A percentile compares a stretch with the other conserved stretches of the same genome.
These are phyloP conservation scores for Diplogelasinospora grovesii DNA, from an alignment of 495 filamentous ascomycete species.

Conservation along the genomic window DNA sequence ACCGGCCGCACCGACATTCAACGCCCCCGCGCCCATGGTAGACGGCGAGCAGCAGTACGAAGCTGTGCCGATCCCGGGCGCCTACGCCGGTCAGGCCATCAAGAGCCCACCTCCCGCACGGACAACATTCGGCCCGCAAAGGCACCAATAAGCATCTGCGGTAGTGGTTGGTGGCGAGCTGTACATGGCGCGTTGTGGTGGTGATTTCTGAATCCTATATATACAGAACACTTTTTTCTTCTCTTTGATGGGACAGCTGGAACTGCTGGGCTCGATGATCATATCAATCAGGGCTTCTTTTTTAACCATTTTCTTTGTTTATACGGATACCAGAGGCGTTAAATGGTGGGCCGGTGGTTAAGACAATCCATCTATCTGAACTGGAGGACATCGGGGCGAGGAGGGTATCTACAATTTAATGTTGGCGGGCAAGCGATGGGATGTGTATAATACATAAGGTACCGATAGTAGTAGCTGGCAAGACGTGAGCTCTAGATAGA, in stretches of 20 bases:
- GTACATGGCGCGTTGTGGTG: background rate
- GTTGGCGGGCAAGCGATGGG: background rate
- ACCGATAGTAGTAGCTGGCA: too few species aligned
- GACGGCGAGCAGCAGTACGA: slow-evolving; percentile 62
- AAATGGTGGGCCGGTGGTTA: background rate
- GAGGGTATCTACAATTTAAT: slow-evolving; percentile 11
- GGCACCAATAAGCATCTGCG: slow-evolving; percentile 11
- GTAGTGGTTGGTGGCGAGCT: background rate
- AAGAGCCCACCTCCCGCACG: slow-evolving; percentile 38
- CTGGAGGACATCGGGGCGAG: background rate
- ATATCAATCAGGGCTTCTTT: slow-evolving; percentile 10
- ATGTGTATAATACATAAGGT: slow-evolving; percentile 5
- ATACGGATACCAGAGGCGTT: slow-evolving; percentile 25
- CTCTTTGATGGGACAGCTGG: slow-evolving; percentile 20
- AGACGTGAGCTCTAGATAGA: too few species aligned
- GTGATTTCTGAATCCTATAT: slow-evolving; percentile 7
- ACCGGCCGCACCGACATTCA: slow-evolving; percentile 17
- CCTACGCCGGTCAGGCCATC: slow-evolving; percentile 45
- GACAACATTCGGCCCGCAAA: slow-evolving; percentile 28
- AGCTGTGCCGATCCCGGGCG: slow-evolving; percentile 59
- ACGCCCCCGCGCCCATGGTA: slow-evolving; percentile 45
- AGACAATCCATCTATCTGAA: background rate
- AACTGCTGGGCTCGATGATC: slow-evolving; percentile 9
- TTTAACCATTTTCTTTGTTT: slow-evolving; percentile 9
- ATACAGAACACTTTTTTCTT: slow-evolving; percentile 20